phyloP scores from a whole-genome alignment of 805 yeast genomes.

The Wickerhamomyces subpelliculosus region DNA sequence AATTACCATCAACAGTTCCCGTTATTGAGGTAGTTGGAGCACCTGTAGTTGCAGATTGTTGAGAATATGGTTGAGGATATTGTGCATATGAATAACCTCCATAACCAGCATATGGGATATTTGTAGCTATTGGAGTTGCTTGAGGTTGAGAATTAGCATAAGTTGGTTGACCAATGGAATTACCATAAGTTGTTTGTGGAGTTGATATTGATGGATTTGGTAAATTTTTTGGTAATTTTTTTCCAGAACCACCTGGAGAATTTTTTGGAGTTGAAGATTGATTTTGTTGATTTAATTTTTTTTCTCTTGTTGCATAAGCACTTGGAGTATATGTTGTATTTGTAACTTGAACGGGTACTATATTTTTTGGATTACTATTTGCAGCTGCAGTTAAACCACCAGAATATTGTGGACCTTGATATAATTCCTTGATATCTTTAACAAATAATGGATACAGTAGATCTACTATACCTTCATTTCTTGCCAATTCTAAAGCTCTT shows the following conservation, averaged over 20 bases:
- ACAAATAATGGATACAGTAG: constrained; percentile 53
- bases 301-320: constrained; percentile 14
- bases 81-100: no score
- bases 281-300: constrained; percentile 7
- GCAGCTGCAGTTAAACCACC: constrained; percentile 25
- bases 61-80: no score
- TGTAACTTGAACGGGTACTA: constrained; percentile 22
- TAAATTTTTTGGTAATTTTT: no score
- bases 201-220: no score
- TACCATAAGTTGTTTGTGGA: no score
- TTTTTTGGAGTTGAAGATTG: neutral
- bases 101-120: no score
- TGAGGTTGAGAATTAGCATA: no score
- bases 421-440: constrained; percentile 48
- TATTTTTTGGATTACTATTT: constrained; percentile 21
- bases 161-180: no score
- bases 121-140: no score
- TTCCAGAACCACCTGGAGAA: no score
- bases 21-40: neutral
- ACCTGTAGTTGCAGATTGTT: neutral
- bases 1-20: neutral
- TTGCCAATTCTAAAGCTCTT: constrained; percentile 62
- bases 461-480: constrained; percentile 58
- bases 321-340: constrained; percentile 17
- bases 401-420: constrained; percentile 24